These are phyloP conservation scores for Dactylonectria estremocensis DNA, from an alignment of 2,329 filamentous ascomycete genomes.

Conservation along the genomic window DNA sequence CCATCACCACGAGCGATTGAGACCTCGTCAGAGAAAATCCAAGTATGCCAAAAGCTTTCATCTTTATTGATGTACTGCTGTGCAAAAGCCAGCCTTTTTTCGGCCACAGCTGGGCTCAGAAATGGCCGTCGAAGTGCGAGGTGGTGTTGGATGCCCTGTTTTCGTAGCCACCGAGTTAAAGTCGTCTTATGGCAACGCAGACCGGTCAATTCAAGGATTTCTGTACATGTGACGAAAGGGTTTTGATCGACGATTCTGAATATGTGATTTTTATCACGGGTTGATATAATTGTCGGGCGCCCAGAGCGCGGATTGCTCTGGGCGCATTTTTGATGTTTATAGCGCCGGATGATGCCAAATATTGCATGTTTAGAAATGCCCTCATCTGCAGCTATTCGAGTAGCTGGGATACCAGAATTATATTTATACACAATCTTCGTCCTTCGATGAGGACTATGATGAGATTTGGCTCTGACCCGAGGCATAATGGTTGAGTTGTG, in stretches of 20 bases:
- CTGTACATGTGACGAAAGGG: not conserved
- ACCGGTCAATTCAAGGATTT: not conserved
- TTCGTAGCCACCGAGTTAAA: not conserved
- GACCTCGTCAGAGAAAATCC: not conserved
- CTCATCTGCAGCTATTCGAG: not conserved
- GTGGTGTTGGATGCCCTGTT: not conserved
- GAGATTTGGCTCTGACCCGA: not conserved
- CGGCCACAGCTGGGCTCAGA: not conserved
- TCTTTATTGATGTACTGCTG: not conserved
- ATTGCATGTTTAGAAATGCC: not conserved
- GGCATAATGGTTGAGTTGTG: not conserved
- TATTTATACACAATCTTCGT: not conserved
- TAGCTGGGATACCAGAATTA: not conserved
- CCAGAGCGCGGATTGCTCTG: not conserved
- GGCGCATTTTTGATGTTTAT: not conserved
- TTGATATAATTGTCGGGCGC: not conserved
- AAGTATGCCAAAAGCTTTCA: not conserved
- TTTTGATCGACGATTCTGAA: not conserved
- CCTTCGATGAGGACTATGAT: not conserved
- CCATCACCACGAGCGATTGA: conserved; percentile 1
- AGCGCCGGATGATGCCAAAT: not conserved
- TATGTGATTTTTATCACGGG: not conserved
- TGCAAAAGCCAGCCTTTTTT: not conserved
- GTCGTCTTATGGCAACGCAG: not conserved
- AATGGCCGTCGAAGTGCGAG: not conserved